Evolutionary conservation across 495 filamentous ascomycete species (phyloP).

Genomic region (Xylaria telfairii): DNA sequence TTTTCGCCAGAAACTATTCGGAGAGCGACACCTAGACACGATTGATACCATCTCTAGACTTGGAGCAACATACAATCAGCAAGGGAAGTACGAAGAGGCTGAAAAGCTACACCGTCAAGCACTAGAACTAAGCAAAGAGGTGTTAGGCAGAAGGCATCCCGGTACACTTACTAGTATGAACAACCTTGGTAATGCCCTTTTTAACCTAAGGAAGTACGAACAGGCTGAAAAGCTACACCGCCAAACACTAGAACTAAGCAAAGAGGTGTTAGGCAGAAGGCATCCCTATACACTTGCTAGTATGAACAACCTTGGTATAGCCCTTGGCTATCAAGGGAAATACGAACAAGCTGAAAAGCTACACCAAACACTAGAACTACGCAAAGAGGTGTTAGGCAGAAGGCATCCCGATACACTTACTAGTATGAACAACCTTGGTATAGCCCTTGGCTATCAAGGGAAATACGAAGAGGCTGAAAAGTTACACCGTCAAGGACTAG

Average conservation of each 20-base stretch:
- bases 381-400: neutral
- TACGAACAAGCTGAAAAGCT: neutral
- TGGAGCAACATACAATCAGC: neutral
- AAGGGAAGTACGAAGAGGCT: neutral
- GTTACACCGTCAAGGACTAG: neutral
- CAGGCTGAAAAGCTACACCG: neutral
- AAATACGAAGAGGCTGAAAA: neutral
- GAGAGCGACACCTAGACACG: neutral
- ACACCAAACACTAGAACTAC: neutral
- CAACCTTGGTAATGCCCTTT: neutral
- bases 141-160: neutral
- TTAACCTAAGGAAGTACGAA: neutral
- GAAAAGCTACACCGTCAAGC: neutral
- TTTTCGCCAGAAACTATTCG: neutral
- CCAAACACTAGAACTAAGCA: neutral
- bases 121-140: neutral
- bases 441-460: neutral
- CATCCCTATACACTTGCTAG: neutral
- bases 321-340: neutral
- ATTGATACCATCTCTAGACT: neutral
- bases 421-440: neutral
- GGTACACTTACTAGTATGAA: neutral
- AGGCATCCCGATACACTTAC: too few relatives aligned
- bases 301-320: neutral
- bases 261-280: neutral